Evolutionary conservation across 257 asterid species (phyloP).

Genomic region (Marsdenia floribunda): DNA sequence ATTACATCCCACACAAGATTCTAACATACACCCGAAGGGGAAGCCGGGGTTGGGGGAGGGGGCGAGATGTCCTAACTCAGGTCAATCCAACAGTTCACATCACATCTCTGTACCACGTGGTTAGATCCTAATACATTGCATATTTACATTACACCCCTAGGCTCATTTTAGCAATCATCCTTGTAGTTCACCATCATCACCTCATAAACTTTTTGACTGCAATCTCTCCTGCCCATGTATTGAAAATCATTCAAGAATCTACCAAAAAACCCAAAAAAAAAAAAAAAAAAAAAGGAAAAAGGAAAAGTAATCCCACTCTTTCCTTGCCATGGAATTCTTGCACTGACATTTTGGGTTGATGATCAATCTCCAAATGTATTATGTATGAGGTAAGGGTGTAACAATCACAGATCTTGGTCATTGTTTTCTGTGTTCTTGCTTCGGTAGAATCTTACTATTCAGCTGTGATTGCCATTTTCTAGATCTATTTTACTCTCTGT

Average conservation of each 20-base stretch:
- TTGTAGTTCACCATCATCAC: slow-evolving; percentile 3
- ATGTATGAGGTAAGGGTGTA: neutral
- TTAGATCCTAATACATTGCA: neutral
- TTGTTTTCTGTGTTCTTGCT: neutral
- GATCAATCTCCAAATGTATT: neutral
- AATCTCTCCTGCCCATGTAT: neutral
- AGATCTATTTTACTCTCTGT: slow-evolving; percentile 21
- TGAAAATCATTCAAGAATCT: slow-evolving; percentile 1
- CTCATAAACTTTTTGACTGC: neutral
- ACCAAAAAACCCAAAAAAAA: too few species aligned
- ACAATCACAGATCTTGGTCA: neutral
- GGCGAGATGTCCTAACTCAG: neutral
- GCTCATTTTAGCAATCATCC: neutral
- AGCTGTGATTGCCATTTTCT: slow-evolving; percentile 10
- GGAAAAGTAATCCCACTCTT: neutral
- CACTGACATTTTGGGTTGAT: neutral
- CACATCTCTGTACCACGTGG: neutral
- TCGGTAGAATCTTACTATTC: neutral
- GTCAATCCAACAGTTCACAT: neutral
- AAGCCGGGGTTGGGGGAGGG: too few species aligned
- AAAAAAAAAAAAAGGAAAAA: neutral
- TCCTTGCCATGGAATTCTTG: neutral
- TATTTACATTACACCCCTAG: neutral
- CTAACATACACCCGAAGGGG: neutral
- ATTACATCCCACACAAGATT: neutral